phyloP scores from a whole-genome alignment of 495 filamentous ascomycete genomes.

The Aspergillus cavernicola region DNA sequence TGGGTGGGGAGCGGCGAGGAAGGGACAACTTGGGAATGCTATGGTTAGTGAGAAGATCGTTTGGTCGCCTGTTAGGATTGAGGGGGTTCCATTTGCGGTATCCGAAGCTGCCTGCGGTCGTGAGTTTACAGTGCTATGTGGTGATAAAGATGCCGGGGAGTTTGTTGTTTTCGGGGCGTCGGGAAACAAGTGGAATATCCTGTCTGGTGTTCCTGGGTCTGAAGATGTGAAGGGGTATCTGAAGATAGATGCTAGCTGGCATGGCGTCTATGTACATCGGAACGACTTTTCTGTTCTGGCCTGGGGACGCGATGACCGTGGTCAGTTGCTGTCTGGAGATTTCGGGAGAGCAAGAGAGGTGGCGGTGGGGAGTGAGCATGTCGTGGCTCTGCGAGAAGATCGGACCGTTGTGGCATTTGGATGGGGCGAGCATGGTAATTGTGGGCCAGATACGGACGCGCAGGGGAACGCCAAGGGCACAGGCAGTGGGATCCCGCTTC shows the following conservation, averaged over 20 bases:
- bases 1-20: constrained; percentile 83
- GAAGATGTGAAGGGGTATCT: constrained; percentile 24
- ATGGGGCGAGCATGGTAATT: constrained; percentile 98
- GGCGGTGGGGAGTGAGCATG: constrained; percentile 86
- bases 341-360: constrained; percentile 52
- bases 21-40: constrained; percentile 71
- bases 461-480: constrained; percentile 60
- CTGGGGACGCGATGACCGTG: constrained; percentile 79
- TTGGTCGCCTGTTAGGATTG: constrained; percentile 56
- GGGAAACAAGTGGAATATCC: constrained; percentile 61
- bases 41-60: constrained; percentile 39
- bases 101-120: constrained; percentile 65
- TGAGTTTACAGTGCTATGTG: constrained; percentile 74
- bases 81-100: constrained; percentile 48
- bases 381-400: constrained; percentile 59
- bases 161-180: constrained; percentile 58
- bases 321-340: constrained; percentile 64
- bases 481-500: constrained; percentile 58
- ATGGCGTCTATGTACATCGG: constrained; percentile 68
- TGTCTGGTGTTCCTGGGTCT: constrained; percentile 33
- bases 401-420: constrained; percentile 73
- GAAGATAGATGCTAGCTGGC: constrained; percentile 70
- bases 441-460: constrained; percentile 62
- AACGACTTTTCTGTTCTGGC: constrained; percentile 22
- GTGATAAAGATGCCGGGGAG: constrained; percentile 48